These are phyloP conservation scores for Hypoxylon crocopeplum DNA, from an alignment of 495 filamentous ascomycete genomes.

Conservation along the genomic window DNA sequence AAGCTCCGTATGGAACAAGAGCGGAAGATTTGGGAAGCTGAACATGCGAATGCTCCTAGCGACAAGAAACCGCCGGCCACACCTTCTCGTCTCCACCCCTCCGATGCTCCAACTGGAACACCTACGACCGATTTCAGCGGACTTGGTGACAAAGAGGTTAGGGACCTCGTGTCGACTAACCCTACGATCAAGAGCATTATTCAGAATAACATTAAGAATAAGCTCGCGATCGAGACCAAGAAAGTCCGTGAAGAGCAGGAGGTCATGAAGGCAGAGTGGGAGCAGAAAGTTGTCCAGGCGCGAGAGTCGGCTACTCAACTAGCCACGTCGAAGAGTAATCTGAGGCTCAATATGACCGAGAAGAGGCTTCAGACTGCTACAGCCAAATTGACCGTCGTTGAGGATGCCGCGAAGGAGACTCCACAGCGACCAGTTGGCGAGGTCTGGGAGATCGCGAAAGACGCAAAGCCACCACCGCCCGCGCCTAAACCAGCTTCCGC, in stretches of 20 bases:
- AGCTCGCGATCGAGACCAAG: slow-evolving; percentile 64
- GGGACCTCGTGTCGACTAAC: slow-evolving; percentile 69
- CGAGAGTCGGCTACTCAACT: slow-evolving; percentile 61
- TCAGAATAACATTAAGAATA: slow-evolving; percentile 67
- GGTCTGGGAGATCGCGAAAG: slow-evolving; percentile 82
- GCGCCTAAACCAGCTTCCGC: slow-evolving; percentile 46
- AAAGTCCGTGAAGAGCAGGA: slow-evolving; percentile 62
- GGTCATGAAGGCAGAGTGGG: slow-evolving; percentile 50
- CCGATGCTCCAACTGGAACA: slow-evolving; percentile 35
- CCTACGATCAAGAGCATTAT: slow-evolving; percentile 70
- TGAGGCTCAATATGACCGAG: slow-evolving; percentile 82
- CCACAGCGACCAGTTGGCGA: slow-evolving; percentile 80
- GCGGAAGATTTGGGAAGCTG: slow-evolving; percentile 59
- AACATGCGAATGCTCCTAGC: slow-evolving; percentile 44
- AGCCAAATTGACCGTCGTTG: slow-evolving; percentile 78
- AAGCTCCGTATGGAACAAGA: slow-evolving; percentile 72
- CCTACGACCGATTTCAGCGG: slow-evolving; percentile 46
- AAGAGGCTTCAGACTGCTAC: slow-evolving; percentile 66
- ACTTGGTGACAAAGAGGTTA: slow-evolving; percentile 67
- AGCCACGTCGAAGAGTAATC: slow-evolving; percentile 67
- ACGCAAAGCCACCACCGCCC: slow-evolving; percentile 65
- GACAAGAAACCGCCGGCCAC: slow-evolving; percentile 40
- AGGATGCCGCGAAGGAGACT: slow-evolving; percentile 81
- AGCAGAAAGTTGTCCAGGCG: slow-evolving; percentile 57
- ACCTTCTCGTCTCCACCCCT: slow-evolving; percentile 39